Base-by-base conservation (phyloP, 2,329 filamentous ascomycete species). In the Aspergillus aculeatinus region DNA sequence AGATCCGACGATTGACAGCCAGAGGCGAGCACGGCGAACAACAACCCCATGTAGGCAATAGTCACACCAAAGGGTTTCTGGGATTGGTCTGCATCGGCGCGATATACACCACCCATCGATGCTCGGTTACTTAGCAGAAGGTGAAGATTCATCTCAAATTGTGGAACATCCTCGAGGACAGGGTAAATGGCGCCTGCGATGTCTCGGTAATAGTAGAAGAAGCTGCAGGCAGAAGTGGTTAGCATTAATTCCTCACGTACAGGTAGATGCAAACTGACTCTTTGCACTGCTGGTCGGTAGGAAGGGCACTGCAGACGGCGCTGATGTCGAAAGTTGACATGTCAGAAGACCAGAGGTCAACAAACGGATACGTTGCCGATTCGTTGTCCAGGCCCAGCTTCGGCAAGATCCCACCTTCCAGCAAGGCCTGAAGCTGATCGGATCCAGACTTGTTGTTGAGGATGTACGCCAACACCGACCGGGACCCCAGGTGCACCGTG, bases 381-480 rank as follows among this genome's bases (percentile, higher is more conserved):
- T 87, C 85, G 65, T 88, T 87, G 67, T 87, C 85, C 35, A 88
- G 77, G 2, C 85, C 85, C 59, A 88, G 80, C 57, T 87, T 83
- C 0, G 85, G 85, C 23, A 88, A 72, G 64, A 88, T 85, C 51
- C 83, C 85, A 65, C 85, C 85, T 64, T 86, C 84, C 49, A 87
- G 72, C 12, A 87, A 73, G 52, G 86, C 82, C 63, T 85, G 81
- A 4, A 79, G 71, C 62, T 80, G 77, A 42, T 79, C 75, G 11
- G 77, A 76, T 16, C 77, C 76, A 12, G 85, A 79, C 39, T 83
- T 81, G 25, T 84, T 81, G 27, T 82, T 81, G 65, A 83, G 76
- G 35, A 88, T 82, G 61, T 87, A 83, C 11, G 85, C 85, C 12
- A 87, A 80, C 1, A 87, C 84, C 0, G 85, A 88, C 60, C 84